phyloP scores from a whole-genome alignment of 495 filamentous ascomycete species.

The Xylaria cubensis region DNA sequence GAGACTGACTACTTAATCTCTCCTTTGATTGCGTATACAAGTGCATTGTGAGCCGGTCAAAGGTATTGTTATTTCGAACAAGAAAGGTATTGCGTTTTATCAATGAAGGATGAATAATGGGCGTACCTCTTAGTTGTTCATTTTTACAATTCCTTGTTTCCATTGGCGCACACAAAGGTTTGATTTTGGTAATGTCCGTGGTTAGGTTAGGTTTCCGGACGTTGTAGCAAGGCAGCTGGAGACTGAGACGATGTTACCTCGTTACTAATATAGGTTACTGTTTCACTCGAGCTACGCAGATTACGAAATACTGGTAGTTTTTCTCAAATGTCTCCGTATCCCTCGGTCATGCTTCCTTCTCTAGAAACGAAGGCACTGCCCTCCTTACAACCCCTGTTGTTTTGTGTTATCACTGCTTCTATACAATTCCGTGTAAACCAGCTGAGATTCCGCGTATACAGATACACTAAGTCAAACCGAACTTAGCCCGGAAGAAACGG shows the following conservation, averaged over 20 bases:
- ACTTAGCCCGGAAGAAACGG: no score
- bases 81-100: neutral
- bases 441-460: no score
- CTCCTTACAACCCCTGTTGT: no score
- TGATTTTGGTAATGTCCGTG: neutral
- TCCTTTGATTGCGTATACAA: neutral
- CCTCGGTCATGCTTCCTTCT: no score
- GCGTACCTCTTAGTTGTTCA: neutral
- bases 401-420: no score
- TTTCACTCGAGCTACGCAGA: neutral
- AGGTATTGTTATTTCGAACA: neutral
- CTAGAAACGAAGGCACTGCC: no score
- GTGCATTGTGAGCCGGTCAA: neutral
- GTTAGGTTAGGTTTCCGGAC: neutral
- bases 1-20: neutral
- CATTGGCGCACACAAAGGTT: neutral
- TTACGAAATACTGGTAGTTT: neutral
- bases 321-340: neutral
- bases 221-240: neutral
- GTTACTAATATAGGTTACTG: neutral
- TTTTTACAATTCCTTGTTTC: neutral
- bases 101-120: neutral
- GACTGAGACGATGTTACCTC: neutral
- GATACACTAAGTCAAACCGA: no score
- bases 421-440: no score